Conservation (phyloP, 2,329 filamentous ascomycete species). For the Trichoderma sp. region DNA sequence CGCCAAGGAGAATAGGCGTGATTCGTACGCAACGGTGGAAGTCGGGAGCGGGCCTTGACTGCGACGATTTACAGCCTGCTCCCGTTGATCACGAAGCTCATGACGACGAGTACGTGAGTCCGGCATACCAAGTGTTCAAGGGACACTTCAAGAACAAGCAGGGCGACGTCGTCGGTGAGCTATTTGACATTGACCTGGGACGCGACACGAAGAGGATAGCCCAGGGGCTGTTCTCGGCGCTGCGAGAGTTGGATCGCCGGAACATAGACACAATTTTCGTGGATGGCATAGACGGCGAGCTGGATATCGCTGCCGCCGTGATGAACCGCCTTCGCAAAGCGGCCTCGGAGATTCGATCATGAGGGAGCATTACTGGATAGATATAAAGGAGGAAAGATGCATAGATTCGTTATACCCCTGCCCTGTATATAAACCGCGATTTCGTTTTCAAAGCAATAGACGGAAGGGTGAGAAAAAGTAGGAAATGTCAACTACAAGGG, state of each 20-base stretch:
- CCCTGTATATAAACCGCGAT: conserved; percentile 26
- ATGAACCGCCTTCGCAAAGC: conserved; percentile 84
- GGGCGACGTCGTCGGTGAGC: conserved; percentile 42
- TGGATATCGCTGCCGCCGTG: conserved; percentile 81
- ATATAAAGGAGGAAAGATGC: conserved; percentile 31
- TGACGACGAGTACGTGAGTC: conserved; percentile 35
- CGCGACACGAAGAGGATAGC: conserved; percentile 73
- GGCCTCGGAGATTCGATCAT: conserved; percentile 61
- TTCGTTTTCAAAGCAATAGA: conserved; percentile 18
- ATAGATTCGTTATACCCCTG: conserved; percentile 30
- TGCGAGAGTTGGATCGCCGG: conserved; percentile 80
- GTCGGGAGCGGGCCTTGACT: conserved; percentile 52
- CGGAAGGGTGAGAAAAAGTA: conserved; percentile 27
- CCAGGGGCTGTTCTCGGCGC: conserved; percentile 81
- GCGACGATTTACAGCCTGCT: conserved; percentile 44
- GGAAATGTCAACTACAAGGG: conserved; percentile 12
- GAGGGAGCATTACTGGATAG: conserved; percentile 39
- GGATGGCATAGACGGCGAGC: conserved; percentile 79
- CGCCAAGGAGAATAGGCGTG: conserved; percentile 57
- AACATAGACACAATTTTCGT: conserved; percentile 84
- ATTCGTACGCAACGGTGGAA: conserved; percentile 60
- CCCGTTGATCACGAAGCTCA: conserved; percentile 34
- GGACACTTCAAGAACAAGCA: conserved; percentile 44
- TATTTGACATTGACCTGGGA: conserved; percentile 75
- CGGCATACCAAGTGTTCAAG: conserved; percentile 47